Conservation (phyloP, 2,329 filamentous ascomycete genomes). For the Colletotrichum orbiculare region DNA sequence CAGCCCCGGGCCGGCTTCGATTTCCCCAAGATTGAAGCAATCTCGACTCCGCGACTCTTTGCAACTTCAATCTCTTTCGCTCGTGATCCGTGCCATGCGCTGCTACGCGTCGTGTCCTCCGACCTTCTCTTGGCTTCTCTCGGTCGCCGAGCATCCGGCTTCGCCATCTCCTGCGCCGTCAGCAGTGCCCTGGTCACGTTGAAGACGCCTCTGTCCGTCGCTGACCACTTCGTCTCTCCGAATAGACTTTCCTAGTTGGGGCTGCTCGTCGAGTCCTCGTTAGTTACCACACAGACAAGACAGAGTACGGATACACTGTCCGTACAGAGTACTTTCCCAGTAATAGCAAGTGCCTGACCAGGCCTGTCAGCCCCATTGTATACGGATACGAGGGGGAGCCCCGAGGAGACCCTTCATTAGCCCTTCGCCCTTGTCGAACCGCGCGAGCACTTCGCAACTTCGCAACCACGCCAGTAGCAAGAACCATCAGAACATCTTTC, state of each 20-base stretch:
- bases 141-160: slow-evolving; percentile 9
- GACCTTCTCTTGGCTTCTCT: slow-evolving; percentile 7
- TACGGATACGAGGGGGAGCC: slow-evolving; percentile 30
- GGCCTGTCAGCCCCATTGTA: slow-evolving; percentile 33
- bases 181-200: neutral
- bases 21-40: slow-evolving; percentile 33
- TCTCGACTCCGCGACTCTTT: neutral
- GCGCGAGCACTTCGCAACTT: neutral
- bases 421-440: slow-evolving; percentile 13
- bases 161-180: slow-evolving; percentile 5
- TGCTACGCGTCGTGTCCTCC: no score
- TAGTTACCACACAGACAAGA: no score
- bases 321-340: no score
- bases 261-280: neutral
- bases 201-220: neutral
- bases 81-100: no score
- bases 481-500: neutral
- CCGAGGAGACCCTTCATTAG: slow-evolving; percentile 29
- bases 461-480: neutral
- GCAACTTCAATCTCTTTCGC: neutral
- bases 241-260: slow-evolving; percentile 13
- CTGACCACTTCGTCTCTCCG: slow-evolving; percentile 9
- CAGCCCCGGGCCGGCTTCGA: slow-evolving; percentile 18
- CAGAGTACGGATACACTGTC: no score
- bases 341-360: neutral